Conservation (phyloP, 208 protist species). For the Acanthamoeba royreba region DNA sequence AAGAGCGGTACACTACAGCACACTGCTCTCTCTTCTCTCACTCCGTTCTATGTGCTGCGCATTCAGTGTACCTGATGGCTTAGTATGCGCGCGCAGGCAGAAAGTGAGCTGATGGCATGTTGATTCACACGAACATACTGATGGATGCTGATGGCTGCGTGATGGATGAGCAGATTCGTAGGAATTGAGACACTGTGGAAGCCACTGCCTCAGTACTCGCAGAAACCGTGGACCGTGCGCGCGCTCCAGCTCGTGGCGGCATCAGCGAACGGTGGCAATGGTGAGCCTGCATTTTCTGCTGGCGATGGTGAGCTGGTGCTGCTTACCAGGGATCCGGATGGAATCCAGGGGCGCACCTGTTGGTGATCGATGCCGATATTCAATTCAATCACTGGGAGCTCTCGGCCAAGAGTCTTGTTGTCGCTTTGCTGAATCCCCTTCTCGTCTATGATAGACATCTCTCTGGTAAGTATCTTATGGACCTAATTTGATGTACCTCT, state of each 20-base stretch:
- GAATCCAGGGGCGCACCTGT: background rate
- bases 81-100: background rate
- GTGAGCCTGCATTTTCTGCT: background rate
- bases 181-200: constrained; percentile 45
- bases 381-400: constrained; percentile 49
- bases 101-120: background rate
- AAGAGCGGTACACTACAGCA: background rate
- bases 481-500: background rate
- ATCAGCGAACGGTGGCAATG: background rate
- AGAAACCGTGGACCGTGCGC: constrained; percentile 21
- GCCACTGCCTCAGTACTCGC: background rate
- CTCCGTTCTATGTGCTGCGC: background rate
- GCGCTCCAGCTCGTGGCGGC: constrained; percentile 11
- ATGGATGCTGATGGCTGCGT: background rate
- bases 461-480: no score
- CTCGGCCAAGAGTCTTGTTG: background rate
- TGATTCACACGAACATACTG: no score
- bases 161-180: background rate
- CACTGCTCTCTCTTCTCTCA: background rate
- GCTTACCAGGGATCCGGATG: background rate
- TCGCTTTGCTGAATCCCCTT: constrained; percentile 1
- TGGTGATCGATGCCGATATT: constrained; percentile 30
- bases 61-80: background rate
- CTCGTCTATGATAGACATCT: background rate
- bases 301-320: background rate